phyloP scores from a whole-genome alignment of 805 yeast genomes.

The Yarrowia sp. region DNA sequence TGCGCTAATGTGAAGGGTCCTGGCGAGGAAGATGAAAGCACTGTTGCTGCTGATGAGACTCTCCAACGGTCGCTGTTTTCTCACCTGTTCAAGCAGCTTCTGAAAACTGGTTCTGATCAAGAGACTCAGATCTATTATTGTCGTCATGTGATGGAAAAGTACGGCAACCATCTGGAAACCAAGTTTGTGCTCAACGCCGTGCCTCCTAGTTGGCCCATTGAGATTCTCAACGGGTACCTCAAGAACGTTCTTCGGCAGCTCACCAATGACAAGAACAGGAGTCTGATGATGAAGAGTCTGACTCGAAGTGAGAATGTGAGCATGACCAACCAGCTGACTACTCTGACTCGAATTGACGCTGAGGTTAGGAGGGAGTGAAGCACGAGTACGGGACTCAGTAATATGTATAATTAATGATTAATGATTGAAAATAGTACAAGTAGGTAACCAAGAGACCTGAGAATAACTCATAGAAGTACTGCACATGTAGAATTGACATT shows the following conservation, averaged over 20 bases:
- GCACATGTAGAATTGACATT: no score
- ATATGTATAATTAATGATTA: background rate
- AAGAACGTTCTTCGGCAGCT: slow-evolving; percentile 40
- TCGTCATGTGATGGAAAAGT: slow-evolving; percentile 46
- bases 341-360: slow-evolving; percentile 22
- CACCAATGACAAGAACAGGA: slow-evolving; percentile 42
- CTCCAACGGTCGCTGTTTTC: slow-evolving; percentile 43
- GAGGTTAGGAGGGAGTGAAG: slow-evolving; percentile 7
- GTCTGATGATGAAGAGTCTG: slow-evolving; percentile 41
- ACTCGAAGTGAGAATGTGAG: slow-evolving; percentile 42
- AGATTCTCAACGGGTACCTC: slow-evolving; percentile 46
- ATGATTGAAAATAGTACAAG: background rate
- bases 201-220: slow-evolving; percentile 50
- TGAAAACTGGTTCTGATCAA: slow-evolving; percentile 42
- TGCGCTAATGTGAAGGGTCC: slow-evolving; percentile 45
- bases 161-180: slow-evolving; percentile 47
- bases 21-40: slow-evolving; percentile 38
- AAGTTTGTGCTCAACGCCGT: slow-evolving; percentile 46
- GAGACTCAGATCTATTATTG: slow-evolving; percentile 44
- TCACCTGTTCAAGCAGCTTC: slow-evolving; percentile 45
- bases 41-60: slow-evolving; percentile 20
- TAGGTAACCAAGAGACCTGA: no score
- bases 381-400: background rate
- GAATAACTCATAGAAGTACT: no score
- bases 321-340: slow-evolving; percentile 39